Evolutionary conservation across 768 basidiomycete genomes (phyloP).

Genomic region (Daedaleopsis nitida): DNA sequence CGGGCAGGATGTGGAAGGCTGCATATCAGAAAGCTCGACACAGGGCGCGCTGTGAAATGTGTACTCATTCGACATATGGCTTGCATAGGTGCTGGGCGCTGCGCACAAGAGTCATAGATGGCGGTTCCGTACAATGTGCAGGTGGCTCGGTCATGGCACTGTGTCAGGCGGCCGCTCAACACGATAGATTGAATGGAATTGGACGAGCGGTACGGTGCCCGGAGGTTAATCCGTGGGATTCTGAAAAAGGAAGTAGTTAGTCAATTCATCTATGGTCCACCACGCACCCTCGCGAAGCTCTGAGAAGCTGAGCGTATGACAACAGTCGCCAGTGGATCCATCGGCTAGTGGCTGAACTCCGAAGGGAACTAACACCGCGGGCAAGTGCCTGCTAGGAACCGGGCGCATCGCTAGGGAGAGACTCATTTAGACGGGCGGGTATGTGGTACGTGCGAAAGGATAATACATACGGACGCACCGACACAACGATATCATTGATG

Average conservation of each 20-base stretch:
- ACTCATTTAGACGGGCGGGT: background rate
- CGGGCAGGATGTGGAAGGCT: background rate
- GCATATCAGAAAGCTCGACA: background rate
- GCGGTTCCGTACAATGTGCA: background rate
- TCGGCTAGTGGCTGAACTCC: background rate
- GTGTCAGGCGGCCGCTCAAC: background rate
- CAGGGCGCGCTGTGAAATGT: background rate
- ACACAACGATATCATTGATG: background rate
- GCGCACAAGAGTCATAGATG: background rate
- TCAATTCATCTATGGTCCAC: background rate
- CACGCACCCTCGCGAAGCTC: background rate
- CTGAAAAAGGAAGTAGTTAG: background rate
- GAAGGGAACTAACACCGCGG: background rate
- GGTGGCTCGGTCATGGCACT: background rate
- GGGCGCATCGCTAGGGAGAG: background rate
- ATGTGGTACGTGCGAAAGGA: background rate
- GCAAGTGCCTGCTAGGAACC: background rate
- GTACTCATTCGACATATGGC: too few relatives aligned
- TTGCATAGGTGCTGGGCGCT: background rate
- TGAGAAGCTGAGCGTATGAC: background rate
- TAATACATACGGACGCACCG: background rate
- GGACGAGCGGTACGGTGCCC: slow-evolving; percentile 2
- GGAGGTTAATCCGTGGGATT: background rate
- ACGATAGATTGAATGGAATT: background rate
- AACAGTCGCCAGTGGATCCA: background rate